Evolutionary conservation across 176 grass and related monocot species (phyloP), one percentile per base, ranked within the genome.

Genomic region (Oryza meridionalis): DNA sequence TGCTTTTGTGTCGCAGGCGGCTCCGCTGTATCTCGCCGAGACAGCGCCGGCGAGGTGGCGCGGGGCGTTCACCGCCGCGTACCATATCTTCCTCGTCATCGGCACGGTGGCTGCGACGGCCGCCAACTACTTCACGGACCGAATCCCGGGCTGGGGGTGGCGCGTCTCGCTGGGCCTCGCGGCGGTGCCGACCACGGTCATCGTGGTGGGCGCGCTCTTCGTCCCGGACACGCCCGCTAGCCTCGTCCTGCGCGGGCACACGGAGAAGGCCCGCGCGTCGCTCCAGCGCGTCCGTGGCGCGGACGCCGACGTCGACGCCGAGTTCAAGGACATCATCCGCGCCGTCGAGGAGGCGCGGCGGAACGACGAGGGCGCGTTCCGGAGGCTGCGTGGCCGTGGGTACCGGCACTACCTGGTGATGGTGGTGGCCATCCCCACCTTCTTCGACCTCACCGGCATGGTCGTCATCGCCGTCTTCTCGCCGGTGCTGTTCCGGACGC

Each of bases 21-120:
- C 91, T 35, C 92, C 84, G 0, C 45, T 97, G 81, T 94, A 94
- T 10, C 76, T 97, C 3, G 88, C 95, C 15, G 95, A 97, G 86
- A 92, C 82, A 49, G 69, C 95, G 11, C 92, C 88, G 15, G 62
- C 95, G 3, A 81, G 33, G 67, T 97, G 91, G 90, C 95, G 95
- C 1, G 95, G 92, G 1, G 88, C 88, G 6, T 94, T 97, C 92
- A 94, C 90, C 8, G 38, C 79, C 4, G 88, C 83, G 16, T 94
- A 94, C 84, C 85, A 93, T 50, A 78, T 89, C 75, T 97, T 97
- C 75, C 84, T 94, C 21, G 82, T 84, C 45, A 43, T 93, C 4
- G 92, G 92, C 45, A 79, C 87, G 1, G 35, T 97, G 24, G 65
- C 79, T 6, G 90, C 92, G 71, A 91, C 86, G 35, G 51, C 91